Percentiles rank a stretch among this genome's conserved stretches.
phyloP scores from a whole-genome alignment of 495 filamentous ascomycete species.

The Diplogelasinospora grovesii region DNA sequence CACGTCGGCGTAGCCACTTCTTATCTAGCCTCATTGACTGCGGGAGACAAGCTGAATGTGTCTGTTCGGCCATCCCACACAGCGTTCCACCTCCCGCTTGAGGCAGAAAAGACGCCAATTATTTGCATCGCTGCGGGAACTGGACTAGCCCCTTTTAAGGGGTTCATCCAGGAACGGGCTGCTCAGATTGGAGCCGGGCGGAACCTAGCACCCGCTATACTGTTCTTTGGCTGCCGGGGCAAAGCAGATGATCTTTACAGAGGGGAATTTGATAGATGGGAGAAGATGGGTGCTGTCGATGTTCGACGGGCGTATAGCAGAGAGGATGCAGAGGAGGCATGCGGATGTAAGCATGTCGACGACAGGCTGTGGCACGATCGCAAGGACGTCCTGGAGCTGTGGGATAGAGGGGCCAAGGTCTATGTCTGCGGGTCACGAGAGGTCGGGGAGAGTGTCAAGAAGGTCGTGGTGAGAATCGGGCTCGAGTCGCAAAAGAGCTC shows the following conservation, averaged over 20 bases:
- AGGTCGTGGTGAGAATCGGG: slow-evolving; percentile 36
- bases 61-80: slow-evolving; percentile 51
- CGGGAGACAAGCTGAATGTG: slow-evolving; percentile 57
- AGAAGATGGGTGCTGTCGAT: slow-evolving; percentile 49
- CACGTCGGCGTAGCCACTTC: slow-evolving; percentile 54
- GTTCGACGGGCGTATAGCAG: slow-evolving; percentile 52
- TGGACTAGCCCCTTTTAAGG: slow-evolving; percentile 61
- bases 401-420: slow-evolving; percentile 53
- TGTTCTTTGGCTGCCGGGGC: slow-evolving; percentile 59
- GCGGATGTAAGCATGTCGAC: slow-evolving; percentile 53
- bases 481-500: slow-evolving; percentile 44
- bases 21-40: slow-evolving; percentile 52
- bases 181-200: slow-evolving; percentile 46
- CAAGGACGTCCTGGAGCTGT: slow-evolving; percentile 46
- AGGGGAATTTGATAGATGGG: slow-evolving; percentile 54
- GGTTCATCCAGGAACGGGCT: slow-evolving; percentile 63
- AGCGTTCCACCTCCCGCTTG: slow-evolving; percentile 60
- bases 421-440: slow-evolving; percentile 61
- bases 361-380: slow-evolving; percentile 51
- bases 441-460: slow-evolving; percentile 55
- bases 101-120: slow-evolving; percentile 54
- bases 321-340: slow-evolving; percentile 16
- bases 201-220: slow-evolving; percentile 49
- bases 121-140: slow-evolving; percentile 55
- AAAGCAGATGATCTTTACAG: slow-evolving; percentile 55